These are phyloP conservation scores for Botrytis hyacinthi DNA, from an alignment of 2,329 filamentous ascomycete species.

Conservation along the genomic window DNA sequence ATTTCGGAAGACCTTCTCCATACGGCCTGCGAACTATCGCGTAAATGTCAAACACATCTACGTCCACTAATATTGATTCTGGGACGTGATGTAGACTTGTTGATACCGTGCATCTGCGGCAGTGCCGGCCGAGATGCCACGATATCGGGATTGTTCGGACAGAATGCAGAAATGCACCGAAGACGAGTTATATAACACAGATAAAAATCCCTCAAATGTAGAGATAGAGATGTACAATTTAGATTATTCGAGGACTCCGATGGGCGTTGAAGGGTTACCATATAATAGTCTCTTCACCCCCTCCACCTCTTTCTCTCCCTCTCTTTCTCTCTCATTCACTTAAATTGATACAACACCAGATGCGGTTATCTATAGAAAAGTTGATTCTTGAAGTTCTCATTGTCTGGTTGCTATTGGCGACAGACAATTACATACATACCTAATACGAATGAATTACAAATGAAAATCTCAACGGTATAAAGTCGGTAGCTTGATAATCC, in stretches of 20 bases:
- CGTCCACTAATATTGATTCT: background rate
- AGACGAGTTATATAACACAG: background rate
- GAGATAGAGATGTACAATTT: background rate
- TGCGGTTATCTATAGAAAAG: background rate
- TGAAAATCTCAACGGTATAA: slow-evolving; percentile 16
- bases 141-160: background rate
- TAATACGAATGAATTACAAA: background rate
- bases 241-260: background rate
- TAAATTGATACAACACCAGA: background rate
- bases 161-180: background rate
- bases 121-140: background rate
- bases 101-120: background rate
- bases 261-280: background rate
- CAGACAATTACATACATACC: background rate
- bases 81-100: background rate
- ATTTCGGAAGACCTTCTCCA: background rate
- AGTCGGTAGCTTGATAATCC: background rate
- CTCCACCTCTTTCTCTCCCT: background rate
- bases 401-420: background rate
- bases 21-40: background rate
- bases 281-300: background rate
- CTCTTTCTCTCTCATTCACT: too few relatives aligned
- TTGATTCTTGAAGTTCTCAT: background rate
- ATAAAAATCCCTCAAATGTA: background rate
- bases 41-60: background rate